A percentile compares a stretch with the other conserved stretches of the same genome.
Evolutionary conservation across 1,284 basidiomycete genomes (phyloP).

Genomic region (Leccinum griseonigrum): DNA sequence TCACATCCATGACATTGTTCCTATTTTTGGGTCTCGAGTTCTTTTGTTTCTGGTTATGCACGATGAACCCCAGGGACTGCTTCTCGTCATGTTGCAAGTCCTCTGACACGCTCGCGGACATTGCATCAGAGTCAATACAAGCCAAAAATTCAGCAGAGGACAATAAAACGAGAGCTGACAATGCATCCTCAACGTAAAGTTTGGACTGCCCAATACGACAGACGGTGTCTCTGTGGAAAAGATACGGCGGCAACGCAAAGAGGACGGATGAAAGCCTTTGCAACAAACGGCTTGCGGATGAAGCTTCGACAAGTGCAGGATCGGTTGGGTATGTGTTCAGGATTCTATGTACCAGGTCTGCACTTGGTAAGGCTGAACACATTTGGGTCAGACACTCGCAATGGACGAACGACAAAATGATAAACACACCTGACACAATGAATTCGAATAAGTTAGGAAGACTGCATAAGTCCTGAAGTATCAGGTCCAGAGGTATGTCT

Average conservation of each 20-base stretch:
- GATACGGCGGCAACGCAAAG: slow-evolving; percentile 20
- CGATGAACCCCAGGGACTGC: not conserved
- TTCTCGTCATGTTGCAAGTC: not conserved
- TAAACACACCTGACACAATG: slow-evolving; percentile 26
- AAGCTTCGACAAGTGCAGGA: slow-evolving; percentile 14
- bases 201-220: slow-evolving; percentile 19
- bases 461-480: slow-evolving; percentile 30
- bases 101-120: not conserved
- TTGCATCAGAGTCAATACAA: not conserved
- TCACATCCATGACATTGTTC: slow-evolving; percentile 18
- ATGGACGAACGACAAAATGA: not conserved
- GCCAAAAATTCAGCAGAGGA: slow-evolving; percentile 15
- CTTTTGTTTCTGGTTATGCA: slow-evolving; percentile 20
- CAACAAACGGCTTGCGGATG: slow-evolving; percentile 17
- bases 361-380: slow-evolving; percentile 18
- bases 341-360: slow-evolving; percentile 16
- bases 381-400: not conserved
- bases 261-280: slow-evolving; percentile 18
- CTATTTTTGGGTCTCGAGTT: slow-evolving; percentile 15
- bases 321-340: slow-evolving; percentile 22
- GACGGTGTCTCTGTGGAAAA: slow-evolving; percentile 10
- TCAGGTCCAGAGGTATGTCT: slow-evolving; percentile 25
- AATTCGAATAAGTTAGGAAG: slow-evolving; percentile 29
- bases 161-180: slow-evolving; percentile 18
- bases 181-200: slow-evolving; percentile 21